Evolutionary conservation across 176 grass and related monocot species (phyloP).

Genomic region (Carex pumila): DNA sequence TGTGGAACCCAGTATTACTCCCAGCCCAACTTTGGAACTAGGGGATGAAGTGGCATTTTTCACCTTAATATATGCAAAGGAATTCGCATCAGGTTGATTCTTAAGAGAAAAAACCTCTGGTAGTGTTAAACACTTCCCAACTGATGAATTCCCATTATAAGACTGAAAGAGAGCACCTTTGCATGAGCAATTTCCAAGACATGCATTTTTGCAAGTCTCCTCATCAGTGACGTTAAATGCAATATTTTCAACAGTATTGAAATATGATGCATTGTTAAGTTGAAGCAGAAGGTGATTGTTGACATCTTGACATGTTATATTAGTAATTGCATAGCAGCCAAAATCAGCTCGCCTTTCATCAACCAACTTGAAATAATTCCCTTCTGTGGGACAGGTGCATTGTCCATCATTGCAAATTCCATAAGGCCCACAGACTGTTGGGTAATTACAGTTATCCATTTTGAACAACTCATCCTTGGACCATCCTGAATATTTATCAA

Average conservation of each 20-base stretch:
- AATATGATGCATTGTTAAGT: slow-evolving; percentile 8
- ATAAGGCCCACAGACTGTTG: slow-evolving; percentile 11
- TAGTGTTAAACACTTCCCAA: slow-evolving; percentile 18
- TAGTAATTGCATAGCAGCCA: slow-evolving; percentile 12
- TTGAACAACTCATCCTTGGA: neutral
- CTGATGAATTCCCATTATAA: neutral
- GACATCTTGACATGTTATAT: slow-evolving; percentile 22
- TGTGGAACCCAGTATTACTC: neutral
- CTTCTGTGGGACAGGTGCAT: neutral
- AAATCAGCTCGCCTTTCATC: neutral
- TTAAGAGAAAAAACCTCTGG: slow-evolving; percentile 16
- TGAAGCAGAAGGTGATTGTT: slow-evolving; percentile 7
- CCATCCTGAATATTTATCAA: neutral
- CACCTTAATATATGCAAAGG: slow-evolving; percentile 35
- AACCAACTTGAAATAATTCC: neutral
- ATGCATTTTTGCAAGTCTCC: slow-evolving; percentile 32
- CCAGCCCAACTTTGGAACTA: neutral
- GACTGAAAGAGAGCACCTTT: slow-evolving; percentile 51
- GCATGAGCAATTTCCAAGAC: slow-evolving; percentile 40
- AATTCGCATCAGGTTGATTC: neutral
- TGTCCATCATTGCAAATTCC: neutral
- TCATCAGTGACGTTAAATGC: neutral
- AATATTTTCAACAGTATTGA: neutral
- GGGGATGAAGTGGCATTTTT: neutral
- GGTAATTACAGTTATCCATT: neutral